phyloP scores from a whole-genome alignment of 805 yeast species.

The Ogataea degrootiae region DNA sequence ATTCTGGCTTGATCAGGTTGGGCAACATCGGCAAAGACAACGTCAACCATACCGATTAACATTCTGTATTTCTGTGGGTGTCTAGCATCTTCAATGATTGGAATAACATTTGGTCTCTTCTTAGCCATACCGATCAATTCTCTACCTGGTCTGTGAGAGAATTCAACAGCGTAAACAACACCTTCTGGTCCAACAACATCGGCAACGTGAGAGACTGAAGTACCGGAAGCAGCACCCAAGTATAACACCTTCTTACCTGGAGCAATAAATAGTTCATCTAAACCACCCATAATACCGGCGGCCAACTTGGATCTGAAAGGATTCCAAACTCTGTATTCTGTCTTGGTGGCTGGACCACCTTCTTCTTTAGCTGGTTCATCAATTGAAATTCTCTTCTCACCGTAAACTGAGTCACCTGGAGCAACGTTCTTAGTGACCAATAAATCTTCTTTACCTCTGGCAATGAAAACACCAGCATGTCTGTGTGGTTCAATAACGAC shows the following conservation, averaged over 20 bases:
- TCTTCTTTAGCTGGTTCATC: constrained; percentile 92
- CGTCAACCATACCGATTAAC: constrained; percentile 98
- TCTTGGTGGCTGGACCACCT: constrained; percentile 85
- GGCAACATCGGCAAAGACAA: constrained; percentile 98
- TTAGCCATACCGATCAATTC: constrained; percentile 99
- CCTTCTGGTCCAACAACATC: constrained; percentile 99
- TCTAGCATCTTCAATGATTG: constrained; percentile 99
- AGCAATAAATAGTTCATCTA: constrained; percentile 93
- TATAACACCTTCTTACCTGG: constrained; percentile 98
- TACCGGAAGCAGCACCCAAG: constrained; percentile 99
- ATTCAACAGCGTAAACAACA: constrained; percentile 97
- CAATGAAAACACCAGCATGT: constrained; percentile 98
- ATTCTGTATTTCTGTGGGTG: constrained; percentile 99
- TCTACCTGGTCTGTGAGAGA: constrained; percentile 99
- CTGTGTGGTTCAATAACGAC: constrained; percentile 98
- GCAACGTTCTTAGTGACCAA: constrained; percentile 94
- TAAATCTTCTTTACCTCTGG: constrained; percentile 99
- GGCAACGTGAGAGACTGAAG: constrained; percentile 96
- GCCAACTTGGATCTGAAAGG: constrained; percentile 99
- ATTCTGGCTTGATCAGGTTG: constrained; percentile 99
- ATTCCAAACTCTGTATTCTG: constrained; percentile 99
- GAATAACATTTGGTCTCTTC: constrained; percentile 99
- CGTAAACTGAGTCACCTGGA: constrained; percentile 98
- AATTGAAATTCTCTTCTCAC: constrained; percentile 92
- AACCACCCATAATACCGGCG: constrained; percentile 99